Evolutionary conservation across 2,329 filamentous ascomycete genomes (phyloP).

Genomic region (Aspergillus neotritici): DNA sequence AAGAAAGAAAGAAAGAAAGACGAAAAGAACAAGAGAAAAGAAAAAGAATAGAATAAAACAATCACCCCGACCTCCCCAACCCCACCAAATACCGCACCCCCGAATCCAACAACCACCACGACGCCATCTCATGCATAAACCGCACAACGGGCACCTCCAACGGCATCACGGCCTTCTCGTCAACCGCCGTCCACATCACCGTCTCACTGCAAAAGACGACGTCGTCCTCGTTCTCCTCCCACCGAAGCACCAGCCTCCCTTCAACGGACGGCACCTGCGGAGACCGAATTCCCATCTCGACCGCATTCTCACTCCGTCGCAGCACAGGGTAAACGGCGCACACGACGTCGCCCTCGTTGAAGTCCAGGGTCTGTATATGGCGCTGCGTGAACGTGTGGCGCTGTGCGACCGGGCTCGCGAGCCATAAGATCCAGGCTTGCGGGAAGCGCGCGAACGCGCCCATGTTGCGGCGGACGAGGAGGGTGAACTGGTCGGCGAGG

Average conservation of each 20-base stretch:
- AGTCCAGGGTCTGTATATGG: constrained; percentile 24
- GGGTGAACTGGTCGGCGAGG: constrained; percentile 19
- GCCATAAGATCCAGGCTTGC: constrained; percentile 24
- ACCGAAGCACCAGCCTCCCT: constrained; percentile 24
- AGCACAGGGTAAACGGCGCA: constrained; percentile 29
- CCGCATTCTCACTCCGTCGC: constrained; percentile 18
- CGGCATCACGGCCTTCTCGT: constrained; percentile 17
- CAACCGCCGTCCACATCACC: constrained; percentile 24
- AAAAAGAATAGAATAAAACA: neutral
- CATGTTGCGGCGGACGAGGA: constrained; percentile 32
- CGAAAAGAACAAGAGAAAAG: neutral
- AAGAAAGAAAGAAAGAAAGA: neutral
- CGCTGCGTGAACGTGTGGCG: constrained; percentile 21
- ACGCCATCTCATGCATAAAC: constrained; percentile 30
- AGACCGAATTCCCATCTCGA: constrained; percentile 28
- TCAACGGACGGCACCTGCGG: constrained; percentile 8
- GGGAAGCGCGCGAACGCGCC: constrained; percentile 28
- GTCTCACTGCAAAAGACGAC: constrained; percentile 26
- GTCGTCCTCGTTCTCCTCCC: constrained; percentile 10
- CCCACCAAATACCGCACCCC: constrained; percentile 27
- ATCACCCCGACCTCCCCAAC: constrained; percentile 9
- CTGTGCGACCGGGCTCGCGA: constrained; percentile 13
- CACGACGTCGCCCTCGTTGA: constrained; percentile 26
- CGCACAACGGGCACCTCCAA: constrained; percentile 24
- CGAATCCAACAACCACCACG: constrained; percentile 35